Base-by-base conservation (phyloP, 1,284 basidiomycete species). In the Gymnopus androsaceus region DNA sequence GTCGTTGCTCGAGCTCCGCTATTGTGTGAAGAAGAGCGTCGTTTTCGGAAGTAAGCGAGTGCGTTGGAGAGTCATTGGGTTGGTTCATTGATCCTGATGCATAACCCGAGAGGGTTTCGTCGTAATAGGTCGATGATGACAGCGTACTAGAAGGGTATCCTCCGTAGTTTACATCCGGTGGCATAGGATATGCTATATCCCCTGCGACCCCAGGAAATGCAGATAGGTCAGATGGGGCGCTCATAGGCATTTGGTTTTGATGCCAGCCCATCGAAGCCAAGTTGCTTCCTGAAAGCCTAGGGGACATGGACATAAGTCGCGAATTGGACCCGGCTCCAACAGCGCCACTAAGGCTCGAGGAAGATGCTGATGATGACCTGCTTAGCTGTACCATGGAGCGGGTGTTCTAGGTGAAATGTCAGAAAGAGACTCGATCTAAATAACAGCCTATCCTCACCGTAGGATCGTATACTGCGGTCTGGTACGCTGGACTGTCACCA, bases 321-420 rank as follows among this genome's bases (percentile, higher is more conserved):
- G 52, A 25, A 17, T 21, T 23, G n/a, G 41, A 17, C 5, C 28
- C 41, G 12, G 15, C 23, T 7, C n/a, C 83, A 68, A 88, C 80
- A 23, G 85, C 84, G 56, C 83, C 83, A 17, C 78, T 81, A 55
- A 89, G 71, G 42, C 51, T 45, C 25, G 51, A 46, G 2, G 51
- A 53, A 37, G 51, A 53, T 27, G 15, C 21, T n/a, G 48, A 38
- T 21, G 48, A 50, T 9, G 48, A 50, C 48, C 48, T 50, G n/a
- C 48, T 50, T 11, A 50, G 25, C 15, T 23, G 48, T 4, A 30
- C 15, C 14, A 12, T 23, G 17, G 33, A 17, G 27, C 42, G 5
- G 21, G 46, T 17, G 25, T 9, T 38, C 48, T 38, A 6, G 34
- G 19, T 25, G 21, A 36, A 21, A 2, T 11, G 6, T 38, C 14